These are phyloP conservation scores for Gnetum montanum DNA, from an alignment of 75 land plant species.

Conservation along the genomic window DNA sequence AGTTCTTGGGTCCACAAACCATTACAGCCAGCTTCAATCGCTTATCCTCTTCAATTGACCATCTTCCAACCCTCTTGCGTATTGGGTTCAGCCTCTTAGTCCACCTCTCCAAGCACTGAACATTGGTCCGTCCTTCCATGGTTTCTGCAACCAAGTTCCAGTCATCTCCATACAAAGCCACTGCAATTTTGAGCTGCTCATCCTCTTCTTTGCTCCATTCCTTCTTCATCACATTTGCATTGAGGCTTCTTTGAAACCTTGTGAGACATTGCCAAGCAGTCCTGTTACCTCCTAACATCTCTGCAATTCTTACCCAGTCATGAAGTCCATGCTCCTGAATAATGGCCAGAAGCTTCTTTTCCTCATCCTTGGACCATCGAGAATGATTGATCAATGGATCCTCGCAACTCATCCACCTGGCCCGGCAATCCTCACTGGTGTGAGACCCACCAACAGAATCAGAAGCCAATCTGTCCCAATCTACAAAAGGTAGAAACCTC, in stretches of 20 bases:
- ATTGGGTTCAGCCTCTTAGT: slow-evolving; percentile 46
- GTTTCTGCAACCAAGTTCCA: slow-evolving; percentile 72
- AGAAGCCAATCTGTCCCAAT: slow-evolving; percentile 68
- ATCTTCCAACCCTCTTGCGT: slow-evolving; percentile 52
- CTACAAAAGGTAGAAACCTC: slow-evolving; percentile 34
- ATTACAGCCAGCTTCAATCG: slow-evolving; percentile 57
- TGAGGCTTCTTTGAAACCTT: slow-evolving; percentile 84
- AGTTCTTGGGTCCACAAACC: slow-evolving; percentile 62
- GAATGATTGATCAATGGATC: slow-evolving; percentile 56
- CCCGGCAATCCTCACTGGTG: slow-evolving; percentile 60
- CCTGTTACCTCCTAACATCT: slow-evolving; percentile 47
- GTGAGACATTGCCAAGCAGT: slow-evolving; percentile 76
- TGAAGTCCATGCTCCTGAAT: slow-evolving; percentile 33
- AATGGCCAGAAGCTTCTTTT: slow-evolving; percentile 50
- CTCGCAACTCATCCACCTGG: slow-evolving; percentile 77
- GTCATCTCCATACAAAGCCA: slow-evolving; percentile 54
- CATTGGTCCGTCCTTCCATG: slow-evolving; percentile 57
- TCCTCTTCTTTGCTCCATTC: slow-evolving; percentile 84
- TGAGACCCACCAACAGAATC: slow-evolving; percentile 46
- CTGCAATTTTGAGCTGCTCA: slow-evolving; percentile 58
- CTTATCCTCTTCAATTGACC: slow-evolving; percentile 76
- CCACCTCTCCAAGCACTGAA: slow-evolving; percentile 81
- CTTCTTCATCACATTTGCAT: slow-evolving; percentile 54
- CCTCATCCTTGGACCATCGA: slow-evolving; percentile 64
- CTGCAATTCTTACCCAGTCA: slow-evolving; percentile 64